phyloP scores from a whole-genome alignment of 192 early-diverging fungal species.

The Linnemannia elongata region DNA sequence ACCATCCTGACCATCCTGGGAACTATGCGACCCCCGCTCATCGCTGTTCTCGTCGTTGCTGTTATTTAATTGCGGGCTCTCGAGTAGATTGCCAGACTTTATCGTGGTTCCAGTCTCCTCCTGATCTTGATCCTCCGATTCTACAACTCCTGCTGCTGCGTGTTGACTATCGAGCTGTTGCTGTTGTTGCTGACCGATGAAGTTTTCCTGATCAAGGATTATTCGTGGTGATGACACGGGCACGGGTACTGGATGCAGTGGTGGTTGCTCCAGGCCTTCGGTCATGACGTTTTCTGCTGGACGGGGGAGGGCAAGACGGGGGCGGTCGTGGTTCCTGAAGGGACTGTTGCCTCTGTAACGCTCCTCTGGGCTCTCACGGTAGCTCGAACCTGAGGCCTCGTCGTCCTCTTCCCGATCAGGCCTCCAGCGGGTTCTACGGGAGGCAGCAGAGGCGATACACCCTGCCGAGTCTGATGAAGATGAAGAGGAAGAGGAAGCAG shows the following conservation, averaged over 20 bases:
- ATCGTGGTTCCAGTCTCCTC: background rate
- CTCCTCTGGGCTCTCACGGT: background rate
- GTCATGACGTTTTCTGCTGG: conserved; percentile 23
- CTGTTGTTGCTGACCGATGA: conserved; percentile 6
- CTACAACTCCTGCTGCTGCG: background rate
- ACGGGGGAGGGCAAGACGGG: conserved; percentile 36
- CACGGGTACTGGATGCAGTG: background rate
- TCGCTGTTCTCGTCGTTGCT: background rate
- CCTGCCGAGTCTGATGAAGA: conserved; percentile 18
- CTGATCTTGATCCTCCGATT: background rate
- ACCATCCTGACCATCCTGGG: conserved; percentile 9
- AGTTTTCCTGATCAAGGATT: background rate
- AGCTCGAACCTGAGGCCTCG: background rate
- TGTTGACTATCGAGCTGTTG: background rate
- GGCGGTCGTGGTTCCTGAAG: conserved; percentile 40
- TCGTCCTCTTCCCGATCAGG: conserved; percentile 13
- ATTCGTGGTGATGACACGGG: background rate
- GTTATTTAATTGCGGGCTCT: conserved; percentile 22
- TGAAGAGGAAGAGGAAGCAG: conserved; percentile 16
- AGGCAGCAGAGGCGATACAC: conserved; percentile 10
- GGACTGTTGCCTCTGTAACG: background rate
- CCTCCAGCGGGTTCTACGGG: conserved; percentile 17
- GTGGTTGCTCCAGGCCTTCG: conserved; percentile 4
- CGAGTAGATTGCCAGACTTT: background rate
- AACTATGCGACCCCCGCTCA: background rate